A percentile compares a stretch with the other conserved stretches of the same genome.
These are phyloP conservation scores for Acanthochlamys bracteata DNA, from an alignment of 106 monocot species.

Conservation along the genomic window DNA sequence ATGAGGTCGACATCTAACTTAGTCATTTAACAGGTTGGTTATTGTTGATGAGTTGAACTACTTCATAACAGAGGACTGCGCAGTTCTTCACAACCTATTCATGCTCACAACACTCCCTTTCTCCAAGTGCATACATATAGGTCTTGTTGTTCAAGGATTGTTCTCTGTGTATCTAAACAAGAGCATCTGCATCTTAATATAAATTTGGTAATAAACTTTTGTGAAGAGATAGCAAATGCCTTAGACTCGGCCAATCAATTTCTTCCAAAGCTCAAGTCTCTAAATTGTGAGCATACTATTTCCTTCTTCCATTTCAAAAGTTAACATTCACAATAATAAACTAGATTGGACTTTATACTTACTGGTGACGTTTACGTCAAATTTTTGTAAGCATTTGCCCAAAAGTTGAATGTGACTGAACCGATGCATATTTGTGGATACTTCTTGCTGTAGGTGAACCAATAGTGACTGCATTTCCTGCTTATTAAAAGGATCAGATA, in stretches of 20 bases:
- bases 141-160: conserved; percentile 24
- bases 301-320: neutral
- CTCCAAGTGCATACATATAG: conserved; percentile 77
- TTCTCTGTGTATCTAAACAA: neutral
- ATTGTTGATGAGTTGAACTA: conserved; percentile 95
- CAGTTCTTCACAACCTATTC: conserved; percentile 90
- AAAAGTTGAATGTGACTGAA: neutral
- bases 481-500: conserved; percentile 89
- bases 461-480: conserved; percentile 57
- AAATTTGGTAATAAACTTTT: conserved; percentile 3
- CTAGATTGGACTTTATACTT: too few species aligned
- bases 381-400: neutral
- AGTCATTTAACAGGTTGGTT: conserved; percentile 38
- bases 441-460: conserved; percentile 57
- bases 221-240: conserved; percentile 92
- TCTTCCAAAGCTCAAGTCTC: conserved; percentile 88
- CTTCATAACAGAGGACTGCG: conserved; percentile 80
- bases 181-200: neutral
- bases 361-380: too few species aligned
- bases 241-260: conserved; percentile 90
- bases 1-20: neutral
- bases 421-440: neutral
- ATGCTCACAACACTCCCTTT: conserved; percentile 88
- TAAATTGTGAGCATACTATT: conserved; percentile 62
- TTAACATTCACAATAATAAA: neutral